Evolutionary conservation across 164 flowering plant genomes (phyloP), one percentile per base, ranked within the genome.

Genomic region (Piper longum): DNA sequence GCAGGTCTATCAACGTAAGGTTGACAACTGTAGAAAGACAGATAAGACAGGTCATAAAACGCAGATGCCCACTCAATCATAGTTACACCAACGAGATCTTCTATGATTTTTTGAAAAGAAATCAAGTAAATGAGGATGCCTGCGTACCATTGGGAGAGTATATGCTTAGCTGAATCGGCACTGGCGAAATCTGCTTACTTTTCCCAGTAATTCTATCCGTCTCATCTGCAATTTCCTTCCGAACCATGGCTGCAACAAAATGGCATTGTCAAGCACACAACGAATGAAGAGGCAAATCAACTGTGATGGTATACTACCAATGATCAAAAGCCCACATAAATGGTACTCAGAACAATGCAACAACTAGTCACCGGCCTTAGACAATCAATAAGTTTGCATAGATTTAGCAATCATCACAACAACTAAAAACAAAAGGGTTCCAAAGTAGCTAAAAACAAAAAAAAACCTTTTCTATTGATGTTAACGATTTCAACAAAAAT

Each of bases 1-100:
- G 98, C 75, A 92, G 98, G 83, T 89, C 98, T 62, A 92, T 71
- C 74, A 92, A 70, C 11, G 98, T 92, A 81, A 92, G 74, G 74
- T 92, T 92, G 64, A 92, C 96, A 77, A 92, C 98, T 92, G 95
- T 67, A 40, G 68, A 69, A 48, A 55, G 16, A 48, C 7, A 48
- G 12, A 48, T 48, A 48, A 48, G 52, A 48, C 52, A 48, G 3
- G 52, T 48, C 52, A 12, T 9, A 9, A 44, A 44, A 44, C 48
- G 14, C 36, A 26, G 2, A 26, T 26, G 36, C 36, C 36, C 36
- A 26, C 36, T 14, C 52, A 48, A 48, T 9, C 11, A 48, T 9
- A 14, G 52, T 48, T 12, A 48, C 3, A 9, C 9, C 11, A 2
- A 5, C 14, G 12, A 14, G 14, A 48, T 48, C 14, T 5, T 14